Conservation (phyloP, 768 basidiomycete genomes). For the Pulveroboletus ravenelii region DNA sequence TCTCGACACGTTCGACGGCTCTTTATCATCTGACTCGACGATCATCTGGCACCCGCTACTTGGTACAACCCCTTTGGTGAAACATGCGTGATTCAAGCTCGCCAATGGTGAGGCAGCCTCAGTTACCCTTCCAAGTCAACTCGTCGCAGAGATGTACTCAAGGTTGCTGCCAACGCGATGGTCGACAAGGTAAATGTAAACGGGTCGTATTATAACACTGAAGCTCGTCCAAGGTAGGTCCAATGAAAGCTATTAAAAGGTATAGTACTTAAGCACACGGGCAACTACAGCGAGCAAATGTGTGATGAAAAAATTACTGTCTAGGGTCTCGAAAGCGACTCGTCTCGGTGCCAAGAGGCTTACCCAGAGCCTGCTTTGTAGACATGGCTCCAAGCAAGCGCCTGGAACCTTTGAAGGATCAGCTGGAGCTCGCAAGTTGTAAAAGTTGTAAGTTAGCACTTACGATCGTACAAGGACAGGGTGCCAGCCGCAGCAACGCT, state of each 20-base stretch:
- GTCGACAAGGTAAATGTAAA: not conserved
- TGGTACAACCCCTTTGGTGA: no score
- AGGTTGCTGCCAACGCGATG: not conserved
- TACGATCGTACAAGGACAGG: conserved; percentile 57
- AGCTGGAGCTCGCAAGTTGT: not conserved
- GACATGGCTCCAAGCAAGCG: conserved; percentile 51
- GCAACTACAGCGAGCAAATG: no score
- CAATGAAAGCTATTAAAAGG: no score
- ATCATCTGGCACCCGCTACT: no score
- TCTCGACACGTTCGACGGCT: no score
- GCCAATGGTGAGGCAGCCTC: not conserved
- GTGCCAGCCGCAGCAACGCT: conserved; percentile 48
- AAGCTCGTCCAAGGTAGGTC: not conserved
- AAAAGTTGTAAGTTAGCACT: not conserved
- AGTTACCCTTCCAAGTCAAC: not conserved
- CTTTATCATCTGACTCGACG: not conserved
- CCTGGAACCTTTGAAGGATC: conserved; percentile 38
- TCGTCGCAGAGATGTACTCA: not conserved
- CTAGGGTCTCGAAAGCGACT: not conserved
- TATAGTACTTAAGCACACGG: no score
- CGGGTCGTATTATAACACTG: not conserved
- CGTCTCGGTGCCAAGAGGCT: not conserved
- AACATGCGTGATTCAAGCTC: not conserved
- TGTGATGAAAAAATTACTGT: not conserved
- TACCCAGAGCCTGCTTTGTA: conserved; percentile 42